Base-by-base conservation (phyloP, 2,329 filamentous ascomycete genomes). In the Hypoxylon sp. region DNA sequence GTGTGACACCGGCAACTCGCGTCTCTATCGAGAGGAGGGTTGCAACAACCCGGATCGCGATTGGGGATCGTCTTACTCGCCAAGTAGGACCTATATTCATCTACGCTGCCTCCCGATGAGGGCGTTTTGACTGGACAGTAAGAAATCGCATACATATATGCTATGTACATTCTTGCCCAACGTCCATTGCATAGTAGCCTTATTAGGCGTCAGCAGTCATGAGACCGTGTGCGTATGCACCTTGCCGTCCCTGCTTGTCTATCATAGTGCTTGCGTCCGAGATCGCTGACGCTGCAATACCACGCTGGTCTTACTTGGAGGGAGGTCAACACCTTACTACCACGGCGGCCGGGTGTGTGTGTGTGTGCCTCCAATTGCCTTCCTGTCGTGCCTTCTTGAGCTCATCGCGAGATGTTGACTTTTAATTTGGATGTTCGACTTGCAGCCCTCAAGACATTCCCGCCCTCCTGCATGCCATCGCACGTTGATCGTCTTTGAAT, bases 291-390 rank as follows among this genome's bases (percentile, higher is more conserved):
- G 46, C 50, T 57, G 60, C 49, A 57, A 68, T 71, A 44, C 68
- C 25, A 71, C 69, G 62, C 63, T 71, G 53, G 60, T 63, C 69
- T 71, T 61, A 71, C 69, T 68, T 68, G 69, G 61, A 59, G 67
- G 49, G 25, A 33, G 48, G 66, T 64, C 63, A 69, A 60, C 56
- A 69, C 63, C 54, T 40, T 66, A 61, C 56, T 64, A 42, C 33
- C 46, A 61, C 40, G 57, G 50, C 31, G 25, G 55, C 40, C 40
- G 62, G 51, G 25, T 3, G 25, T 27, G 25, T 3, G 25, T 27
- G 25, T 27, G 25, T 33, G 60, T 61, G 37, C 31, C n/a, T 40
- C 20, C 48, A 57, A 53, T 55, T 35, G 30, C 40, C 13, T 20
- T 40, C 37, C 14, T 58, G 17, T 40, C 5, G n/a, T 37, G 11